Percentiles rank a stretch among this genome's conserved stretches.
These are phyloP conservation scores for Lunasporangiospora selenospora DNA, from an alignment of 192 early-diverging fungal species.

Conservation along the genomic window DNA sequence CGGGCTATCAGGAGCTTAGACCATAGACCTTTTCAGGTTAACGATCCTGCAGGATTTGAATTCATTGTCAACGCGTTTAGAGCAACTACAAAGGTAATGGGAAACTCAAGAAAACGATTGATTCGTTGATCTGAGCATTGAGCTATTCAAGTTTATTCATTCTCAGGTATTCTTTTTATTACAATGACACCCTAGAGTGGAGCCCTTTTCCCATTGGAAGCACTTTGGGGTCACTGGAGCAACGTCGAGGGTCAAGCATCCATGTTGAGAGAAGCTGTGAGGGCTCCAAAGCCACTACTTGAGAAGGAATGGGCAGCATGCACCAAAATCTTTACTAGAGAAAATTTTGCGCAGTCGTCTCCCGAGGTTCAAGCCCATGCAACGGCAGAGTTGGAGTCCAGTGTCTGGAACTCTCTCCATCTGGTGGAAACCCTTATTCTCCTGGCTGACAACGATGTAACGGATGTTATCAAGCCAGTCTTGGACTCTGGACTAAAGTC, in stretches of 20 bases:
- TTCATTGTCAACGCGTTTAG: conserved; percentile 63
- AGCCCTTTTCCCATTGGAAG: conserved; percentile 64
- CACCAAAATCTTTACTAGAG: conserved; percentile 56
- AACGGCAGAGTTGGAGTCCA: conserved; percentile 46
- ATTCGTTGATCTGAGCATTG: background rate
- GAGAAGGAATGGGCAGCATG: conserved; percentile 50
- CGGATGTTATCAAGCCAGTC: conserved; percentile 63
- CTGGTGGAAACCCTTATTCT: conserved; percentile 64
- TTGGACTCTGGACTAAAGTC: conserved; percentile 62
- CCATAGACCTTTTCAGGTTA: conserved; percentile 58
- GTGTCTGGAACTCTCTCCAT: conserved; percentile 71
- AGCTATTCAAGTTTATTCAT: background rate
- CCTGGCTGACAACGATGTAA: conserved; percentile 54
- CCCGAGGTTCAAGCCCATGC: conserved; percentile 31
- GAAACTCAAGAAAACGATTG: background rate
- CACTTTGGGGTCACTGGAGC: conserved; percentile 71
- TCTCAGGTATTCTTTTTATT: background rate
- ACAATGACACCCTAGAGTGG: conserved; percentile 52
- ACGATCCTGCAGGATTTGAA: conserved; percentile 59
- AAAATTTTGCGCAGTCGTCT: conserved; percentile 50
- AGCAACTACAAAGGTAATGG: conserved; percentile 52
- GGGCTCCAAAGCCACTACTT: conserved; percentile 60
- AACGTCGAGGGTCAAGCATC: conserved; percentile 68
- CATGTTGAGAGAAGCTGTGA: conserved; percentile 63
- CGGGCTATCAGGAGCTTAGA: conserved; percentile 63